Percentiles rank a stretch among this genome's conserved stretches.
These are phyloP conservation scores for Clonostachys solani DNA, from an alignment of 2,329 filamentous ascomycete species.

Conservation along the genomic window DNA sequence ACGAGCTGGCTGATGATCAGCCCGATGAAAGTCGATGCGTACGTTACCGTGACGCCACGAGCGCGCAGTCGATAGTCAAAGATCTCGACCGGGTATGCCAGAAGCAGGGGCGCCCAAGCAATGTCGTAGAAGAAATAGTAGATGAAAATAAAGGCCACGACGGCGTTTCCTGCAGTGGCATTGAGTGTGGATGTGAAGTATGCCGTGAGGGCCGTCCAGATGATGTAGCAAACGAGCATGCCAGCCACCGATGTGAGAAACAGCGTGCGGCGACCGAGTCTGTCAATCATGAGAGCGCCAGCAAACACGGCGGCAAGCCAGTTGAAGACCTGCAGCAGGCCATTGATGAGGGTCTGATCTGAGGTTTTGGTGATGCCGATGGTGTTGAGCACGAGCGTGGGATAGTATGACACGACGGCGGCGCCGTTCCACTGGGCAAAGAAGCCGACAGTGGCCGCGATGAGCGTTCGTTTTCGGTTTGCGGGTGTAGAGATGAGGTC, in stretches of 20 bases:
- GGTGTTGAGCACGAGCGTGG: conserved; percentile 30
- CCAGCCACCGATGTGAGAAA: conserved; percentile 26
- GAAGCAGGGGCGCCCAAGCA: conserved; percentile 31
- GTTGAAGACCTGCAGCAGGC: conserved; percentile 23
- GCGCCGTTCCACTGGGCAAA: conserved; percentile 2
- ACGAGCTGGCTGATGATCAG: conserved; percentile 32
- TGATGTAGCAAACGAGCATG: conserved; percentile 26
- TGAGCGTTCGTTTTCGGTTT: conserved; percentile 14
- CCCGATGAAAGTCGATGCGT: conserved; percentile 17
- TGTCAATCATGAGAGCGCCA: conserved; percentile 24
- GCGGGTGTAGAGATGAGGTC: conserved; percentile 9
- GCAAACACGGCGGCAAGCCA: conserved; percentile 26
- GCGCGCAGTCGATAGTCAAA: conserved; percentile 22
- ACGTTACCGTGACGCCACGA: conserved; percentile 19
- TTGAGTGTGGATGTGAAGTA: conserved; percentile 9
- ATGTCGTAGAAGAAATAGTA: conserved; percentile 13
- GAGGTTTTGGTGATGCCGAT: conserved; percentile 25
- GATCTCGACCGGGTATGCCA: conserved; percentile 41
- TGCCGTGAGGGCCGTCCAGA: conserved; percentile 34
- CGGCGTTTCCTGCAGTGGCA: conserved; percentile 15
- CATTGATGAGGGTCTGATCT: conserved; percentile 24
- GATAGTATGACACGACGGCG: conserved; percentile 26
- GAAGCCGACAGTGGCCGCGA: conserved; percentile 9
- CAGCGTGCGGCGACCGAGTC: conserved; percentile 32
- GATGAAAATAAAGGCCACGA: conserved; percentile 29